Conservation (phyloP, 306 rosid species). For the Vigna angularis region DNA sequence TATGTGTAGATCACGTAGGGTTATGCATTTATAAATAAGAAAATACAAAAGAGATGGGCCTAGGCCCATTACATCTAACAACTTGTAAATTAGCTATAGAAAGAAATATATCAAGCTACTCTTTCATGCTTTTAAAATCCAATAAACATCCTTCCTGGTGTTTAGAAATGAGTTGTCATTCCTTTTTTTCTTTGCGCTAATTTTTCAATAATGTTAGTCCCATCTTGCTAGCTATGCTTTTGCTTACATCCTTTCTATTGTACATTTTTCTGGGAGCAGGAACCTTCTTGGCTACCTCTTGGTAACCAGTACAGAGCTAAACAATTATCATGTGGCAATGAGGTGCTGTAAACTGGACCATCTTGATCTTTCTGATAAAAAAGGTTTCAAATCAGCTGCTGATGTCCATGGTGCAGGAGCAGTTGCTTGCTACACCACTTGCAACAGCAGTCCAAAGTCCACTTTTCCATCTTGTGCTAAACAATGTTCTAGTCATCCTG, state of each 20-base stretch:
- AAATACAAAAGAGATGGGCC: too few species aligned
- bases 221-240: conserved; percentile 5
- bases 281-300: conserved; percentile 88
- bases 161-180: conserved; percentile 11
- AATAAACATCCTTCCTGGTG: conserved; percentile 13
- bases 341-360: conserved; percentile 71
- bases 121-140: not conserved
- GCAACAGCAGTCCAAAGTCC: conserved; percentile 62
- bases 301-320: conserved; percentile 65
- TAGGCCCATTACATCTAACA: too few species aligned
- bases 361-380: conserved; percentile 53
- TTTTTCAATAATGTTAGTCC: not conserved
- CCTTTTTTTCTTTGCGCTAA: not conserved
- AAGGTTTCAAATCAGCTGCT: conserved; percentile 66
- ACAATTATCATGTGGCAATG: conserved; percentile 65
- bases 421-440: conserved; percentile 78
- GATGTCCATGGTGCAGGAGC: conserved; percentile 88
- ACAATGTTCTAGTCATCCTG: conserved; percentile 62
- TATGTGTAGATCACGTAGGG: too few species aligned
- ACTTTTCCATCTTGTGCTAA: conserved; percentile 75
- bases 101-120: not conserved
- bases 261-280: conserved; percentile 61
- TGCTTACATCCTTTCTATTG: conserved; percentile 42
- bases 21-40: too few species aligned
- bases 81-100: not conserved